These are phyloP conservation scores for Hordeum vulgare DNA, from an alignment of 176 grass and related monocot genomes.

Conservation along the genomic window MorexV3_pseudomolecules_assembly NC_058524.1:9698504-9699003, in stretches of 20 bases:
- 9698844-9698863: too few relatives aligned
- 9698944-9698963: too few relatives aligned
- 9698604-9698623: neutral
- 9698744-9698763: neutral
- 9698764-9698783: neutral
- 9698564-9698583: neutral
- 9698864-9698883: too few relatives aligned
- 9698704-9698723: neutral
- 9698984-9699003: too few relatives aligned
- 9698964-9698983: too few relatives aligned
- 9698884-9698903: too few relatives aligned
- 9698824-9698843: too few relatives aligned
- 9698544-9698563: neutral
- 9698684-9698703: neutral
- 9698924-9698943: too few relatives aligned
- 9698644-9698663: neutral
- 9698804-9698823: neutral
- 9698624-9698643: neutral
- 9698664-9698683: neutral
- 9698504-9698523: neutral
- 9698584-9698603: too few relatives aligned
- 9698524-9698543: neutral
- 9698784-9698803: neutral
- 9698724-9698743: neutral
- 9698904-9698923: too few relatives aligned